Conservation (phyloP, 2,329 filamentous ascomycete genomes). For the Capronia coronata region DNA sequence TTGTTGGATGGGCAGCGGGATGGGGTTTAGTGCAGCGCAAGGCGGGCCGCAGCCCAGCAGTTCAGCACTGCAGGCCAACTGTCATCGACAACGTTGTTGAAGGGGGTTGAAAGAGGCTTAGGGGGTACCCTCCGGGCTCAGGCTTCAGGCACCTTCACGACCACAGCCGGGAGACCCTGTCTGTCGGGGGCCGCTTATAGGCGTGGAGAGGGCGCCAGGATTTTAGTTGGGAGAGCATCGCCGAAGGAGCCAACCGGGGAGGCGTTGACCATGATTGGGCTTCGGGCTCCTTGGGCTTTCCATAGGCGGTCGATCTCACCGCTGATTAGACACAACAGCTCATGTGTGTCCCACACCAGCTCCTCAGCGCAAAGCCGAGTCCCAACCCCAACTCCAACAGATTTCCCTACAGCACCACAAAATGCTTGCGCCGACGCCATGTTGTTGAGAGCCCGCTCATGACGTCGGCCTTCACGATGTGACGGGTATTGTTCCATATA, state of each 20-base stretch:
- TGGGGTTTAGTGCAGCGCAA: background rate
- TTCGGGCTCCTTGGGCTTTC: constrained; percentile 11
- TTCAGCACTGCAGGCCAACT: background rate
- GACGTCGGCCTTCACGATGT: background rate
- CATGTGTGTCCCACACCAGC: constrained; percentile 3
- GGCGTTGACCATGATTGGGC: constrained; percentile 6
- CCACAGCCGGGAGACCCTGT: background rate
- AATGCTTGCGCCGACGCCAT: background rate
- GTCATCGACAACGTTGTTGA: background rate
- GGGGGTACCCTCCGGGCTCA: background rate
- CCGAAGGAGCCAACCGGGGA: constrained; percentile 13
- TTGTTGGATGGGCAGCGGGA: constrained; percentile 14
- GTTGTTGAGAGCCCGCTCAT: constrained; percentile 1
- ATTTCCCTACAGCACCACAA: constrained; percentile 5
- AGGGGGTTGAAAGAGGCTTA: too few species aligned
- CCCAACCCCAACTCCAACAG: constrained; percentile 20
- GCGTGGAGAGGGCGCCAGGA: background rate
- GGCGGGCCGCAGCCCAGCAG: background rate
- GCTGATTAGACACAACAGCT: constrained; percentile 13
- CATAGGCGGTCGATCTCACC: constrained; percentile 16
- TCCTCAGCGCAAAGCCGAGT: constrained; percentile 6
- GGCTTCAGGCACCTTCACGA: background rate
- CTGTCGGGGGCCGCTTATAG: constrained; percentile 2
- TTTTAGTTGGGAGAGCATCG: constrained; percentile 16
- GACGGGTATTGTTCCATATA: background rate